phyloP scores from a whole-genome alignment of 139 green algal genomes.

The Micromonas pusilla region DNA sequence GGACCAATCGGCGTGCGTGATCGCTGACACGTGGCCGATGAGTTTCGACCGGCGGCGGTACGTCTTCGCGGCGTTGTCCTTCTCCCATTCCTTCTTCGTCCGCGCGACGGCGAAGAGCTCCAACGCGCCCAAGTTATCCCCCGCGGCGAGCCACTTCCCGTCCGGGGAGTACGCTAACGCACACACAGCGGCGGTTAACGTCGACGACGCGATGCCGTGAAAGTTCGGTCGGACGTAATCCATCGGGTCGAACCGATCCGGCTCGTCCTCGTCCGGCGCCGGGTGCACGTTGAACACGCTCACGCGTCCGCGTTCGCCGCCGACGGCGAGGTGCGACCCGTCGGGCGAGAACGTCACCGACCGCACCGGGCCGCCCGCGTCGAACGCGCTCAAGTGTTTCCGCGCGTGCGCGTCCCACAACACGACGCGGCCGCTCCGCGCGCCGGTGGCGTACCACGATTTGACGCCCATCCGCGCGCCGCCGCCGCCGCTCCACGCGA shows the following conservation, averaged over 20 bases:
- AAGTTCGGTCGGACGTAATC: too few species aligned
- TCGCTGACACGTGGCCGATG: constrained; percentile 43
- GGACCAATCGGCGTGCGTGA: constrained; percentile 54
- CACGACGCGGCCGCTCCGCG: not conserved
- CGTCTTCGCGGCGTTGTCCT: not conserved
- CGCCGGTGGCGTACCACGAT: not conserved
- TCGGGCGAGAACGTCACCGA: constrained; percentile 45
- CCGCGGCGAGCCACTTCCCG: constrained; percentile 25
- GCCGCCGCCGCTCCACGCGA: too few species aligned
- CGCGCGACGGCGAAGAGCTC: constrained; percentile 28
- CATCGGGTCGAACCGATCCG: too few species aligned
- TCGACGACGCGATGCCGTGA: constrained; percentile 16
- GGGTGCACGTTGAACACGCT: not conserved
- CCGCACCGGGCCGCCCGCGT: not conserved
- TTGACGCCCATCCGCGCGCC: too few species aligned
- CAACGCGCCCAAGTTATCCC: constrained; percentile 9
- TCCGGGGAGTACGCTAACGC: constrained; percentile 31
- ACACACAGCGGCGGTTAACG: constrained; percentile 24
- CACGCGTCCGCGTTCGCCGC: constrained; percentile 3
- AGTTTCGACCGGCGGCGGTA: not conserved
- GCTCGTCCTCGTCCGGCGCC: not conserved
- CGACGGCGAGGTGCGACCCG: constrained; percentile 49
- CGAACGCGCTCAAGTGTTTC: not conserved
- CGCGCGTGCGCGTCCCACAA: not conserved
- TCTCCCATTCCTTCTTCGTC: not conserved